Evolutionary conservation across 2,329 filamentous ascomycete genomes (phyloP).

Genomic region (Acephala macrosclerotiorum): DNA sequence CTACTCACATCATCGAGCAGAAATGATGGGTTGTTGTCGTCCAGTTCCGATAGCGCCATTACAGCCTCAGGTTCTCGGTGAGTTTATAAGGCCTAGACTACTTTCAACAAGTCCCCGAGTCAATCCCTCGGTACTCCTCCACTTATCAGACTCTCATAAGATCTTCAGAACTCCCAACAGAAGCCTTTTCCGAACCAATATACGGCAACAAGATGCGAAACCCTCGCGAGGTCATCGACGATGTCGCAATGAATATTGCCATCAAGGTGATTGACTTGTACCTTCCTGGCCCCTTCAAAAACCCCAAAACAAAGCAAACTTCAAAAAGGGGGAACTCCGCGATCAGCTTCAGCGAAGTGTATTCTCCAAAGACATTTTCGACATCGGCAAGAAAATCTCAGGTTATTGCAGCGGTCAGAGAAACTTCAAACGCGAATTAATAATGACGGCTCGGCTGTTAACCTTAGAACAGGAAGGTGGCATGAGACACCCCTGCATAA

Average conservation of each 20-base stretch:
- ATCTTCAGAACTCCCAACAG: background rate
- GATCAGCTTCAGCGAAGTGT: background rate
- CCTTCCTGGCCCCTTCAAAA: background rate
- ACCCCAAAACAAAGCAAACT: background rate
- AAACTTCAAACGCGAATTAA: background rate
- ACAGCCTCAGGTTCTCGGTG: background rate
- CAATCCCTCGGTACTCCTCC: background rate
- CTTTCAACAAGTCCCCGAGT: background rate
- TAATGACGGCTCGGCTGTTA: background rate
- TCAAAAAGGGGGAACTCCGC: background rate
- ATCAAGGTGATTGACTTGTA: background rate
- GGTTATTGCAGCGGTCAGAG: background rate
- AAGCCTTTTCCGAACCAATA: background rate
- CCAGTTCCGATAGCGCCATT: background rate
- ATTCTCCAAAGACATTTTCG: background rate
- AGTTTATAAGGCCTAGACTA: background rate
- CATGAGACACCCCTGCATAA: background rate
- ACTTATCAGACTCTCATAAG: background rate
- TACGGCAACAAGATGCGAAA: background rate
- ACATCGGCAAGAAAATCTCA: background rate
- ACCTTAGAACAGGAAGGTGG: constrained; percentile 9
- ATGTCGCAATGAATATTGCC: background rate
- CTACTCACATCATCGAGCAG: background rate
- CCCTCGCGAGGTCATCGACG: constrained; percentile 1
- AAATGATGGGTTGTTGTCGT: background rate